phyloP scores from a whole-genome alignment of 78 protist genomes.

The Dictyostelium citrinum region DNA sequence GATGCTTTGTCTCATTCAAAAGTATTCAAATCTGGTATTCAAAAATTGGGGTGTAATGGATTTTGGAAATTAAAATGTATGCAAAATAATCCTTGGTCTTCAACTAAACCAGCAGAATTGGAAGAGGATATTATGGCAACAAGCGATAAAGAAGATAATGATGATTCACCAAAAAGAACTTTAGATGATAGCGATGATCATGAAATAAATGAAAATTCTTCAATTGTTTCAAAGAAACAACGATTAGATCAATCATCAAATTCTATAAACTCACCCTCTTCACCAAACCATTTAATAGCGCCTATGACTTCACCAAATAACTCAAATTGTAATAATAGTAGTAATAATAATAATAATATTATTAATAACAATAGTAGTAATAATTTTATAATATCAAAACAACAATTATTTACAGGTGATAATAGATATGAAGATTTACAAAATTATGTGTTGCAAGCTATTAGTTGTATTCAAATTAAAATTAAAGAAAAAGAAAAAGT shows the following conservation, averaged over 20 bases:
- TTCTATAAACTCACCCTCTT: not conserved
- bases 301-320: not conserved
- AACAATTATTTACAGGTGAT: constrained; percentile 3
- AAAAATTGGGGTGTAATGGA: constrained; percentile 77
- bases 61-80: constrained; percentile 64
- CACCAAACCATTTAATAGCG: not conserved
- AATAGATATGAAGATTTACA: not conserved
- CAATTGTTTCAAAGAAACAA: not conserved
- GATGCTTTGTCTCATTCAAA: constrained; percentile 76
- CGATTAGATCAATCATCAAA: not conserved
- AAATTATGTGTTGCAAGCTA: not conserved
- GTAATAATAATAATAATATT: not conserved
- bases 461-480: not conserved
- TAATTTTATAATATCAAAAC: not conserved
- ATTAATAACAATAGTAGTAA: not conserved
- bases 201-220: not conserved
- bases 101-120: constrained; percentile 14
- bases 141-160: constrained; percentile 1
- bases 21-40: constrained; percentile 61
- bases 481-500: constrained; percentile 7
- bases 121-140: constrained; percentile 9
- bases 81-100: constrained; percentile 55
- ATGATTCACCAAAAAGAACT: not conserved
- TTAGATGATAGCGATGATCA: not conserved
- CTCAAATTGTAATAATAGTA: not conserved